These are phyloP conservation scores for Verticillium dahliae DNA, from an alignment of 2,329 filamentous ascomycete species.

Conservation along the genomic window DNA sequence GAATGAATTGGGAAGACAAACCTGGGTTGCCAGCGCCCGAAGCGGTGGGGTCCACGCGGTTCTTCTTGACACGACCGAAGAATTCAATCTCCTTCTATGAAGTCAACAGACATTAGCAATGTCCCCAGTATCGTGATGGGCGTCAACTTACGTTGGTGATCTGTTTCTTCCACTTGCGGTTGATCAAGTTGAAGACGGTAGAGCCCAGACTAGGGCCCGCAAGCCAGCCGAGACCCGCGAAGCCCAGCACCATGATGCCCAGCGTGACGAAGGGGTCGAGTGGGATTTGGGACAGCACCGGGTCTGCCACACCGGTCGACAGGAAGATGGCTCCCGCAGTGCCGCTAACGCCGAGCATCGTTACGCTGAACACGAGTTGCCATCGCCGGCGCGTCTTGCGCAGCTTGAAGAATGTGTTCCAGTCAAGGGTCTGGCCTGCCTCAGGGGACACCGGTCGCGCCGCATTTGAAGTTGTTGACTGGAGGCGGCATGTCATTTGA, in stretches of 20 bases:
- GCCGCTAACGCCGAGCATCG: constrained; percentile 57
- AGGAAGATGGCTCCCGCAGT: constrained; percentile 59
- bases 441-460: constrained; percentile 9
- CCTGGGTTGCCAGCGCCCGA: constrained; percentile 85
- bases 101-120: not conserved
- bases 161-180: constrained; percentile 62
- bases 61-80: constrained; percentile 83
- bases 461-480: not conserved
- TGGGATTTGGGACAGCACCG: constrained; percentile 63
- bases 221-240: constrained; percentile 80
- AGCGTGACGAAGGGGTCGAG: constrained; percentile 84
- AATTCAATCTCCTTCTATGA: constrained; percentile 85
- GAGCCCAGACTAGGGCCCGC: constrained; percentile 78
- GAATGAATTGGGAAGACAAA: constrained; percentile 18
- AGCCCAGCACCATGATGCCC: constrained; percentile 71
- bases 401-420: constrained; percentile 90
- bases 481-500: constrained; percentile 11
- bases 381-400: constrained; percentile 79
- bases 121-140: no score
- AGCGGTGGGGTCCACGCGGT: constrained; percentile 83
- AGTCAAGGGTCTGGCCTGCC: constrained; percentile 51
- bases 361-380: constrained; percentile 70
- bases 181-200: constrained; percentile 68
- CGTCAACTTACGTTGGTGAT: constrained; percentile 58
- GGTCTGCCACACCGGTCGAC: constrained; percentile 65